Evolutionary conservation across 305 asterid species (phyloP).

Genomic region (Withania somnifera): DNA sequence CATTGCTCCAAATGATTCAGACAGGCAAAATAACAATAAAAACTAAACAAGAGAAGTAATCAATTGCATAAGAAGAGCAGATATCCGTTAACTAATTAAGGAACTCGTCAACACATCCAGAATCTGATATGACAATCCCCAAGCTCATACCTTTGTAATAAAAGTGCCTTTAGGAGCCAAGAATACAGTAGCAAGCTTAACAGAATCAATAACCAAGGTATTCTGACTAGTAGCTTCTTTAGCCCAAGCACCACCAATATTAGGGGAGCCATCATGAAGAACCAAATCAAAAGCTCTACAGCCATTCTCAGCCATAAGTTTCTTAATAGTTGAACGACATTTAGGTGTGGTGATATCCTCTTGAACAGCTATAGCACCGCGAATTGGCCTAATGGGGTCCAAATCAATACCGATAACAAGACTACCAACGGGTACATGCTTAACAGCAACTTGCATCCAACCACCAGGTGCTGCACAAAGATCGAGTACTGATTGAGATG

Average conservation of each 20-base stretch:
- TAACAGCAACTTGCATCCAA: slow-evolving; percentile 89
- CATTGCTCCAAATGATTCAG: neutral
- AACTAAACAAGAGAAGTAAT: neutral
- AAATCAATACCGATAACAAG: slow-evolving; percentile 82
- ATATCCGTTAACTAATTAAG: neutral
- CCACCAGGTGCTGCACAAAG: slow-evolving; percentile 99
- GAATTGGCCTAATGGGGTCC: slow-evolving; percentile 71
- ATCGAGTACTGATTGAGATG: slow-evolving; percentile 72
- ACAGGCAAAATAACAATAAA: neutral
- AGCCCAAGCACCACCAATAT: slow-evolving; percentile 97
- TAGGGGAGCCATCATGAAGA: slow-evolving; percentile 88
- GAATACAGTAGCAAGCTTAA: slow-evolving; percentile 73
- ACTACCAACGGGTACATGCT: slow-evolving; percentile 75
- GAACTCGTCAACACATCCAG: neutral
- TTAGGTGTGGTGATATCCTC: slow-evolving; percentile 67
- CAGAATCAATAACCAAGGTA: slow-evolving; percentile 79
- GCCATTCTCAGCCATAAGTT: slow-evolving; percentile 69
- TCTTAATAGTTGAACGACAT: slow-evolving; percentile 51
- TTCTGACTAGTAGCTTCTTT: slow-evolving; percentile 87
- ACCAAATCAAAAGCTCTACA: slow-evolving; percentile 66
- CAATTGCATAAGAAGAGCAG: neutral
- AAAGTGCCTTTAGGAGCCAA: slow-evolving; percentile 87
- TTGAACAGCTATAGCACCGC: slow-evolving; percentile 74
- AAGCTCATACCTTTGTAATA: slow-evolving; percentile 52
- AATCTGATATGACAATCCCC: neutral